These are phyloP conservation scores for Plectranthus barbatus DNA, from an alignment of 257 asterid genomes.

Conservation along the genomic window DNA sequence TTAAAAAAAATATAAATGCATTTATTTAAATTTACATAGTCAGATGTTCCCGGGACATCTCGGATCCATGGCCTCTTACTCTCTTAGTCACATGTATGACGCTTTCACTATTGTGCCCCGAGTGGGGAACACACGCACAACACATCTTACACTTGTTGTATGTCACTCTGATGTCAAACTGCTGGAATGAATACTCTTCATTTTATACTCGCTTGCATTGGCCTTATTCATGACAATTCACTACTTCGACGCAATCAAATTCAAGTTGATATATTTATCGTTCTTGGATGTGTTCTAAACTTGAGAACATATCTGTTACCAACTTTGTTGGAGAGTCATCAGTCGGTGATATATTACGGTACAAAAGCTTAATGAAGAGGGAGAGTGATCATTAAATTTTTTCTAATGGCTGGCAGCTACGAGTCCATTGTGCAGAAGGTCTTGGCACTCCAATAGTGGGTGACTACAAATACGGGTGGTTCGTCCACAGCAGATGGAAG, in stretches of 20 bases:
- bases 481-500: constrained; percentile 77
- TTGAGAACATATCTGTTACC: background rate
- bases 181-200: background rate
- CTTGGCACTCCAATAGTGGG: constrained; percentile 97
- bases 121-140: too few relatives aligned
- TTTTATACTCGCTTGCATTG: background rate
- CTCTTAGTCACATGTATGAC: too few relatives aligned
- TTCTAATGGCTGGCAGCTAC: constrained; percentile 40
- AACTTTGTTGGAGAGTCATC: background rate
- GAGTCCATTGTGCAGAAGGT: constrained; percentile 95
- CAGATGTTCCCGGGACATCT: too few relatives aligned
- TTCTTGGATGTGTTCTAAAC: background rate
- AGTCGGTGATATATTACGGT: background rate
- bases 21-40: too few relatives aligned
- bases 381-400: background rate
- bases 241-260: background rate
- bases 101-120: too few relatives aligned
- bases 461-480: constrained; percentile 90
- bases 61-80: too few relatives aligned
- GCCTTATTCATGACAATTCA: background rate
- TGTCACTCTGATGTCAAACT: background rate
- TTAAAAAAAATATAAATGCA: too few relatives aligned
- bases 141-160: background rate
- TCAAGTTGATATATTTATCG: too few relatives aligned
- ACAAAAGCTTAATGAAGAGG: background rate